Evolutionary conservation across 139 green algal genomes (phyloP).

Genomic region (Edaphochlamys debaryana): DNA sequence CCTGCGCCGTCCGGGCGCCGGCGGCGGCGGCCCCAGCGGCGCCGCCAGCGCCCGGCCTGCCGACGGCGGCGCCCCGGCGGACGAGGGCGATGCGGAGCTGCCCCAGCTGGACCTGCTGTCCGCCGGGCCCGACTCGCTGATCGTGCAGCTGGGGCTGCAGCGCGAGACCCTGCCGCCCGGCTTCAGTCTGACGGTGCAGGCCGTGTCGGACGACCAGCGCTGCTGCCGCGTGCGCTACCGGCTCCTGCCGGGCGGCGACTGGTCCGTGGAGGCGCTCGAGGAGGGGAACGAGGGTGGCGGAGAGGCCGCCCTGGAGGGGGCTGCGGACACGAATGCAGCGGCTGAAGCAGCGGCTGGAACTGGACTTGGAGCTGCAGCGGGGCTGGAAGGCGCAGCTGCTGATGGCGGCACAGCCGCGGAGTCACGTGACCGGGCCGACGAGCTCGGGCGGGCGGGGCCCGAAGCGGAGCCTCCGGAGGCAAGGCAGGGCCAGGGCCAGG

Average conservation of each 20-base stretch:
- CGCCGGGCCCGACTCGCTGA: background rate
- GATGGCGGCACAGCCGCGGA: no score
- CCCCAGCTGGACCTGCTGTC: background rate
- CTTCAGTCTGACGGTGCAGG: conserved; percentile 18
- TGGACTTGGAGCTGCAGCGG: no score
- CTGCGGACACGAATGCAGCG: no score
- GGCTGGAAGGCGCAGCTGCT: no score
- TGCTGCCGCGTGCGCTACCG: background rate
- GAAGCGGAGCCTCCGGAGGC: no score
- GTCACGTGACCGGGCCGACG: no score
- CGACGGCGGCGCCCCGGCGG: background rate
- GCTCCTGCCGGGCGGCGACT: background rate
- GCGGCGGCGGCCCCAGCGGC: background rate
- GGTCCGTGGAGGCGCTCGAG: background rate
- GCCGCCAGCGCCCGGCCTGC: background rate
- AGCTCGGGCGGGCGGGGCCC: no score
- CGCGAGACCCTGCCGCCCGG: background rate
- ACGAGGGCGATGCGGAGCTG: background rate
- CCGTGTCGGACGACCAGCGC: background rate
- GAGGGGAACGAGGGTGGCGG: background rate
- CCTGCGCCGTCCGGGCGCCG: background rate
- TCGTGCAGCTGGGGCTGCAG: background rate
- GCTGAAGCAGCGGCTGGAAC: no score
- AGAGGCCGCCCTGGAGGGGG: background rate
- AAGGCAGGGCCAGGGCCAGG: no score